These are phyloP conservation scores for Arabidopsis hybrid DNA, from an alignment of 441 rosid species.

Conservation along the genomic window DNA sequence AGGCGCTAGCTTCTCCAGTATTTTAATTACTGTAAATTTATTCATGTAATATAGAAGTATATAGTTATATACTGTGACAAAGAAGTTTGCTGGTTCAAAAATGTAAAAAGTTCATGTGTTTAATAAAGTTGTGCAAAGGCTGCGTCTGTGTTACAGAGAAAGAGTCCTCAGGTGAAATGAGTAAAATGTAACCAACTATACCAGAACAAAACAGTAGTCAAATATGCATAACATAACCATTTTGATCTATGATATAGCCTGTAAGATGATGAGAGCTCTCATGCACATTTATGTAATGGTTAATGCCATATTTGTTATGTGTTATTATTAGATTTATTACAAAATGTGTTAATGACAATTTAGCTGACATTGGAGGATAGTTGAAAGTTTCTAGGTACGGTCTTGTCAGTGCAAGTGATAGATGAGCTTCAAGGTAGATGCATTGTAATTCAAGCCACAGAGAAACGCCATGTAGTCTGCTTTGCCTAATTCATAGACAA, in stretches of 20 bases:
- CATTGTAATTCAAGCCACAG: constrained; percentile 19
- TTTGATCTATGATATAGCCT: no score
- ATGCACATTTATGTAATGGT: no score
- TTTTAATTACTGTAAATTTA: constrained; percentile 1
- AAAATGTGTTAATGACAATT: background rate
- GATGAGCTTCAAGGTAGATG: background rate
- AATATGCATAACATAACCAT: no score
- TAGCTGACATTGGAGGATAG: constrained; percentile 40
- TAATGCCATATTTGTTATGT: no score
- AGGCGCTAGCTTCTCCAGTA: constrained; percentile 39
- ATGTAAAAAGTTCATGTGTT: constrained; percentile 32
- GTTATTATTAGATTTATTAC: no score
- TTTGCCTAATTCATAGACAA: constrained; percentile 26
- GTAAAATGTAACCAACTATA: constrained; percentile 61
- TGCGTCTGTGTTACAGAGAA: constrained; percentile 7
- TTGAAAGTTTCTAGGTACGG: constrained; percentile 22
- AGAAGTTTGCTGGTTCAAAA: constrained; percentile 28
- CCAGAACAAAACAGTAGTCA: no score
- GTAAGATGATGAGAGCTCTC: no score
- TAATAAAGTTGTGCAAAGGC: constrained; percentile 26
- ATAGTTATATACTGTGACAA: constrained; percentile 11
- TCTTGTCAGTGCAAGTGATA: constrained; percentile 17
- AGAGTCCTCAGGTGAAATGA: constrained; percentile 12
- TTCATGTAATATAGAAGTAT: constrained; percentile 24
- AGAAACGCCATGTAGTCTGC: constrained; percentile 34